Evolutionary conservation across 23 red algal genomes (phyloP), one percentile per base, ranked within the genome.

Genomic region (Gracilaria caudata): DNA sequence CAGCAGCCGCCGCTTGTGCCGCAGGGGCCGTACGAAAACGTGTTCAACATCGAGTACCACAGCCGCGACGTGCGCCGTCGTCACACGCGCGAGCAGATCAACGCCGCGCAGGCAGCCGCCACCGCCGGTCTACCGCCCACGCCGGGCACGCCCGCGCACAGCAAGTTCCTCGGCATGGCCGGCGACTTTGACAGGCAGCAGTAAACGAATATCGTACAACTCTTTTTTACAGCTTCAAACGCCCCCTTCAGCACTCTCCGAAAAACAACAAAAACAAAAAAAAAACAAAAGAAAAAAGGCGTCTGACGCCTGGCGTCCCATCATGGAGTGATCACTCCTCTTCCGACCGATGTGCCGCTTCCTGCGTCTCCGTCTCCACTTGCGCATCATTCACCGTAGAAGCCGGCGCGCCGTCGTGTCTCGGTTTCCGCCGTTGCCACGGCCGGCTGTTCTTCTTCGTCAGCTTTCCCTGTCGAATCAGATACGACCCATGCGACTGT

Each of bases 401-500:
- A 51, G 43, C 57, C 9, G 82, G 82, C 32, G 56, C 56, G 8
- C 82, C 68, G 8, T 19, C 66, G 9, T 32, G 36, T 37, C 59
- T 14, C 1, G 65, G 64, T 73, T 86, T 86, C 29, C 82, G 82
- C 46, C 82, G 63, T 49, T 86, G 82, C 82, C 82, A 86, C 26
- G 82, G 82, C 17, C 82, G 59, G 51, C 82, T 86, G 47, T 94
- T 94, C 78, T 88, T 82, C 49, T 97, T 97, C 24, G 79, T 46
- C 80, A 97, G 41, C 38, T 86, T 81, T 28, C 94, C 94, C 65
- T 83, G 86, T 33, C 89, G 81, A 38, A 97, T 92, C 56, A 97
- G 65, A 87, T 97, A 97, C 26, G 94, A 86, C 25, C 94, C 94
- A 58, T 97, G 94, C 37, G 88, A 93, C 46, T 97, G 94, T 41